These are phyloP conservation scores for Zymoseptoria brevis DNA, from an alignment of 2,329 filamentous ascomycete species.

Conservation along the genomic window DNA sequence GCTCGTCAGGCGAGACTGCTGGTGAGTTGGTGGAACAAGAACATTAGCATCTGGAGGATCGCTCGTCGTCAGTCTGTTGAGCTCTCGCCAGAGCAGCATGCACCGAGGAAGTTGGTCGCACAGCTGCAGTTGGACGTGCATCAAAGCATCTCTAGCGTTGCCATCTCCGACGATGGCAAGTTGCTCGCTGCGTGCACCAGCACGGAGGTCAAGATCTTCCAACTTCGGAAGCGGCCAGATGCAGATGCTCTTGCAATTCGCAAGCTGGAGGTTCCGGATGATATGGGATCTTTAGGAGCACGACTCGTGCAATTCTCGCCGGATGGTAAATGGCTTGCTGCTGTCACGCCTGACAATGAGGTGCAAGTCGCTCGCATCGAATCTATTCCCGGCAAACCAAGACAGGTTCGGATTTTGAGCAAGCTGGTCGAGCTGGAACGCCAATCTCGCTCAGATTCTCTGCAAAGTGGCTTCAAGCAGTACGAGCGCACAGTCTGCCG, in stretches of 20 bases:
- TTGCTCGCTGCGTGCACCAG: constrained; percentile 56
- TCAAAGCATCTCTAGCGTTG: constrained; percentile 65
- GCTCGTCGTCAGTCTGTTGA: constrained; percentile 30
- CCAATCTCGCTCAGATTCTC: constrained; percentile 12
- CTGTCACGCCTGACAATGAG: constrained; percentile 41
- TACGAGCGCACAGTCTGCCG: constrained; percentile 73
- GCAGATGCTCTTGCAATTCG: constrained; percentile 51
- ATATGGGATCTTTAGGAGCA: constrained; percentile 55
- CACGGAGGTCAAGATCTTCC: constrained; percentile 25
- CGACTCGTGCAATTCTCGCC: constrained; percentile 62
- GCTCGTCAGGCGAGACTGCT: constrained; percentile 67
- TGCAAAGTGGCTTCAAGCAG: constrained; percentile 45
- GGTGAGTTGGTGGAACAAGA: constrained; percentile 85
- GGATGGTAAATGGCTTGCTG: constrained; percentile 60
- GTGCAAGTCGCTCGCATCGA: constrained; percentile 42
- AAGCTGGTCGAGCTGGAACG: constrained; percentile 34
- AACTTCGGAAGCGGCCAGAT: constrained; percentile 20
- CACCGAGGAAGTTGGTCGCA: constrained; percentile 25
- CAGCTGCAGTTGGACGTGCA: constrained; percentile 37
- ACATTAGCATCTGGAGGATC: constrained; percentile 75
- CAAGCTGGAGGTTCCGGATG: constrained; percentile 57
- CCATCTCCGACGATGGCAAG: constrained; percentile 68
- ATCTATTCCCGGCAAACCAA: constrained; percentile 33
- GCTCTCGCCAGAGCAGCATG: constrained; percentile 10
- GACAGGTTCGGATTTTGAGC: constrained; percentile 32